Base-by-base conservation (phyloP, 352 stramenopile genomes). In the Phytopythium montanum region DNA sequence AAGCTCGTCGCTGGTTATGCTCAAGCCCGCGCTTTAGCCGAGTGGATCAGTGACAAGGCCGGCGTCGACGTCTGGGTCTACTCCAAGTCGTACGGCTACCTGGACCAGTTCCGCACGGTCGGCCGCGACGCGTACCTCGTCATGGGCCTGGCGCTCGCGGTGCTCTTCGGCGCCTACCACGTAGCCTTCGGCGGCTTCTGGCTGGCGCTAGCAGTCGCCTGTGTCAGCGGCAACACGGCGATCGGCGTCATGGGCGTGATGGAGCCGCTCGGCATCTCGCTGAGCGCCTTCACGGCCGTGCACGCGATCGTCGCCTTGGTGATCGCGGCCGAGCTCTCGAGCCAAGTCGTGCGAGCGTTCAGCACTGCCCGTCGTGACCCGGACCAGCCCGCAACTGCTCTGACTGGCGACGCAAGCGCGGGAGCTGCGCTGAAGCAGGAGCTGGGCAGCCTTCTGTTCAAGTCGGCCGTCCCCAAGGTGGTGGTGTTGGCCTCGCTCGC, bases 251-350 rank as follows among this genome's bases (percentile, higher is more conserved):
- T 82, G 62, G 82, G 77, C 23, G 31, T 88, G 19, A 88, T 90
- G 82, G 58, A 72, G 41, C 74, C 72, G 13, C 70, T 81, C 58
- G 70, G 62, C n/a, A 84, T 90, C 16, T 66, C 81, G 42, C 61
- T 97, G 3, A 97, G 96, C 60, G 86, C 84, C 8, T 73, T 97
- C 16, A 89, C 83, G 31, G 79, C 94, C 28, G 80, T 94, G 38
- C 88, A 94, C 65, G 68, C 96, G 18, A 74, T 92, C 29, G 79
- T 90, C 46, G 85, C 79, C 26, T 63, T 88, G 9, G 85, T 76
- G 5, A 73, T 96, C 48, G 85, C 76, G 3, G 79, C 96, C 26
- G 84, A 92, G 38, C 94, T 94, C 53, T 89, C 75, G 23, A 73
- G 83, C 46, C 88, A 94, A 59, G 78, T 93, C 49, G 70, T 75